Percentiles rank a stretch among this genome's conserved stretches.
These are phyloP conservation scores for Yarrowia yakushimensis DNA, from an alignment of 805 yeast genomes.

Conservation along the genomic window DNA sequence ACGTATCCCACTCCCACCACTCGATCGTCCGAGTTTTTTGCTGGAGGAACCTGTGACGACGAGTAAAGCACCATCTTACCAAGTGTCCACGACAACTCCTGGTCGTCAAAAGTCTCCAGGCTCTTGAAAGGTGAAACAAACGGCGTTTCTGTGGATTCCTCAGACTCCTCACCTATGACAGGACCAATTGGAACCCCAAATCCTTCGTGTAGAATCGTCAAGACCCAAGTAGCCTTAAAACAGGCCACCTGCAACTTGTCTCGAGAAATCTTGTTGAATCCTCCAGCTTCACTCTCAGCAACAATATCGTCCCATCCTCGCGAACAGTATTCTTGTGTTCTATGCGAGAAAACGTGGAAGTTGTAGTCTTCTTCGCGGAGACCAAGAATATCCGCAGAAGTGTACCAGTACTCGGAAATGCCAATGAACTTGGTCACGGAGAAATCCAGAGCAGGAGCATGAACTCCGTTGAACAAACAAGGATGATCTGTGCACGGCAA, in stretches of 20 bases:
- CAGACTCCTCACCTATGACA: conserved; percentile 24
- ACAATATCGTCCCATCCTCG: conserved; percentile 62
- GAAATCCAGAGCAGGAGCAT: conserved; percentile 85
- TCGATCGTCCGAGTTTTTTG: background rate
- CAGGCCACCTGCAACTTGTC: conserved; percentile 68
- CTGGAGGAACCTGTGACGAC: conserved; percentile 48
- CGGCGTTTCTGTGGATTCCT: conserved; percentile 24
- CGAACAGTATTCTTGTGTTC: conserved; percentile 70
- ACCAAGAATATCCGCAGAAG: conserved; percentile 85
- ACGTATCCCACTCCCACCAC: conserved; percentile 7
- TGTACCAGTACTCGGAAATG: conserved; percentile 95
- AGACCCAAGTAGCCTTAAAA: conserved; percentile 93
- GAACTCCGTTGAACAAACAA: conserved; percentile 91
- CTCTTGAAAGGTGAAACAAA: conserved; percentile 68
- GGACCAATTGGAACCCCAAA: conserved; percentile 63
- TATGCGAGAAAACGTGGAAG: conserved; percentile 58
- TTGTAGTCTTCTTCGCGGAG: conserved; percentile 81
- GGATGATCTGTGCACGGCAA: conserved; percentile 84
- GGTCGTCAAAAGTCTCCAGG: conserved; percentile 73
- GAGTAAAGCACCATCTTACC: conserved; percentile 86
- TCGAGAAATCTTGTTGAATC: conserved; percentile 54
- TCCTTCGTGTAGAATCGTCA: conserved; percentile 86
- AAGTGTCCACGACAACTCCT: conserved; percentile 91
- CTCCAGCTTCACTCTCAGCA: conserved; percentile 50
- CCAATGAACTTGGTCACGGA: conserved; percentile 81